Evolutionary conservation across 148 eudicot species (phyloP).

Genomic region (Amaranthus palmeri): DNA sequence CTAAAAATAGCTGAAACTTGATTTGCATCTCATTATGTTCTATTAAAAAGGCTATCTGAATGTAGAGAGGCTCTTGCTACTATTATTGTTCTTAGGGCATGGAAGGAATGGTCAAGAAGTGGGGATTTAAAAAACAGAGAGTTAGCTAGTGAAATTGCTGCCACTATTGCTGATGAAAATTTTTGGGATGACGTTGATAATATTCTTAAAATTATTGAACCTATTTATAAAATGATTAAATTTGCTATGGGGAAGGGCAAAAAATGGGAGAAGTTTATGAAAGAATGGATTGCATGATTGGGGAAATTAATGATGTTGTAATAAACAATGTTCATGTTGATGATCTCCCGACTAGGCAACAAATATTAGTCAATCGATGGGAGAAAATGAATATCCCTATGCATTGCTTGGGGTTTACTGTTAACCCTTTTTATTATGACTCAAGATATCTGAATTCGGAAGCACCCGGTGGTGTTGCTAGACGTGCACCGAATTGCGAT

Average conservation of each 20-base stretch:
- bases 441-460: no score
- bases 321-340: no score
- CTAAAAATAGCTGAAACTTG: slow-evolving; percentile 29
- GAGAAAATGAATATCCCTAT: no score
- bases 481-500: no score
- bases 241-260: slow-evolving; percentile 23
- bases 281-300: slow-evolving; percentile 29
- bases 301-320: no score
- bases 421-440: no score
- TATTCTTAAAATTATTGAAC: slow-evolving; percentile 9
- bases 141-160: background rate
- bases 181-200: slow-evolving; percentile 25
- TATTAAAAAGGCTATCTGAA: slow-evolving; percentile 7
- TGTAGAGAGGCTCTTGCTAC: slow-evolving; percentile 20
- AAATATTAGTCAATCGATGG: no score
- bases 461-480: no score
- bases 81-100: background rate
- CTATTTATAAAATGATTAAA: slow-evolving; percentile 8
- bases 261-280: slow-evolving; percentile 33
- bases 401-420: no score
- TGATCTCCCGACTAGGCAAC: no score
- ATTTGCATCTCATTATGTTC: slow-evolving; percentile 23
- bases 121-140: background rate
- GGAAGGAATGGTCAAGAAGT: slow-evolving; percentile 10
- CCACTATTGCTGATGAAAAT: background rate